Evolutionary conservation across 345 rosid species (phyloP).

Genomic region (Aurinia saxatilis): DNA sequence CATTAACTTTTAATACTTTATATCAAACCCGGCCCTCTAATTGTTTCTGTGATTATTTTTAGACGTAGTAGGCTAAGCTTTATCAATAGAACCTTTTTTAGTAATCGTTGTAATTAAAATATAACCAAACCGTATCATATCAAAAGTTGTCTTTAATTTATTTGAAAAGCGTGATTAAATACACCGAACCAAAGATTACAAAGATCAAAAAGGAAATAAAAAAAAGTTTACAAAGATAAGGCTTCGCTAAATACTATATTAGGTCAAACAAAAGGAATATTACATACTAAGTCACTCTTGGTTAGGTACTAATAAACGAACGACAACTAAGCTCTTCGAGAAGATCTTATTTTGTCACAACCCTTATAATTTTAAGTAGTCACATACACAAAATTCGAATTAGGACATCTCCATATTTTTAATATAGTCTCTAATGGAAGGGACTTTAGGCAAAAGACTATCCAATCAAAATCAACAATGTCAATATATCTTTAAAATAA

Average conservation of each 20-base stretch:
- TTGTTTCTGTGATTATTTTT: not conserved
- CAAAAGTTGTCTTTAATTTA: slow-evolving; percentile 8
- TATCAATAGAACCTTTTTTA: not conserved
- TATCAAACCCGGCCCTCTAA: not conserved
- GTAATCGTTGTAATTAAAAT: not conserved
- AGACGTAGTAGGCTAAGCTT: slow-evolving; percentile 7
- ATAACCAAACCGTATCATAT: slow-evolving; percentile 7
- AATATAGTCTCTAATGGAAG: not conserved
- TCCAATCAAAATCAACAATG: not conserved
- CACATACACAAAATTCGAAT: not conserved
- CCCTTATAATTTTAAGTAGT: not conserved
- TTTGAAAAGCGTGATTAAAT: slow-evolving; percentile 20
- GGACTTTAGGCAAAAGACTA: not conserved
- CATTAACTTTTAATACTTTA: not conserved
- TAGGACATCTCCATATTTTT: too few relatives aligned
- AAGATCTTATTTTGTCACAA: slow-evolving; percentile 2
- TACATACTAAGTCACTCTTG: not conserved
- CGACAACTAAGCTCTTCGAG: slow-evolving; percentile 6
- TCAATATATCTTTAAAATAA: not conserved
- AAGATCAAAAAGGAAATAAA: slow-evolving; percentile 6
- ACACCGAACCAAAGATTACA: slow-evolving; percentile 16
- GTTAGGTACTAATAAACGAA: slow-evolving; percentile 2
- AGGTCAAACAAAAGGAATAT: slow-evolving; percentile 20
- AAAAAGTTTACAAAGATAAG: slow-evolving; percentile 23
- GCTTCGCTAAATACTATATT: slow-evolving; percentile 22